Evolutionary conservation across 2,329 filamentous ascomycete genomes (phyloP).

Genomic region (Whalleya microplaca): DNA sequence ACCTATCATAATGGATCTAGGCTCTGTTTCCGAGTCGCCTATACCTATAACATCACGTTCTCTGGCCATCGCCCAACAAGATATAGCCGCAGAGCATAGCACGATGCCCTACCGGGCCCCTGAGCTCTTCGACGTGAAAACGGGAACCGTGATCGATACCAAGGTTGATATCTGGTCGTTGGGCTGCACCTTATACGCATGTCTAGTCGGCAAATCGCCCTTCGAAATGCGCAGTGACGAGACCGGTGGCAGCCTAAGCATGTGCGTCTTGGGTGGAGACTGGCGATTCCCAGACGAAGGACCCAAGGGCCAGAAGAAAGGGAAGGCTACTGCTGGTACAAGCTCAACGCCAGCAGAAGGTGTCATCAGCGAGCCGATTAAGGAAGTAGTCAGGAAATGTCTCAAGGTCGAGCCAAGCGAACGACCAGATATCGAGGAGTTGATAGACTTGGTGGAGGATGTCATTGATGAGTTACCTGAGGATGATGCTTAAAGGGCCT

Average conservation of each 20-base stretch:
- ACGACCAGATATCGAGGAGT: conserved; percentile 59
- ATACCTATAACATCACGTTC: conserved; percentile 89
- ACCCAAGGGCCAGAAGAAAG: conserved; percentile 54
- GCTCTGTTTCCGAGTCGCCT: conserved; percentile 85
- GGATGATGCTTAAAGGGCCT: conserved; percentile 29
- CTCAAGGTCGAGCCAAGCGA: conserved; percentile 85
- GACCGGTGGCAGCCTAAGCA: conserved; percentile 88
- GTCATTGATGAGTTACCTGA: conserved; percentile 39
- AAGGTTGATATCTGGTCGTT: conserved; percentile 98
- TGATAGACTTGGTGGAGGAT: conserved; percentile 39
- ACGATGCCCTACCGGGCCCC: conserved; percentile 99
- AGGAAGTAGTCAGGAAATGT: conserved; percentile 86
- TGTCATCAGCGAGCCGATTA: conserved; percentile 77
- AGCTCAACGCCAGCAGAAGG: conserved; percentile 46
- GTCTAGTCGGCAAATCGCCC: conserved; percentile 92
- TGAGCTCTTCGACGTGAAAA: conserved; percentile 97
- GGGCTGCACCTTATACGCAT: conserved; percentile 96
- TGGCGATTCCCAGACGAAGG: conserved; percentile 96
- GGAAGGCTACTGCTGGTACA: conserved; percentile 44
- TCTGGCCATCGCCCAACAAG: conserved; percentile 88
- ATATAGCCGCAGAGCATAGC: conserved; percentile 91
- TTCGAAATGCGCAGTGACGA: conserved; percentile 97
- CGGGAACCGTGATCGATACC: conserved; percentile 86
- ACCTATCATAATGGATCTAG: conserved; percentile 96
- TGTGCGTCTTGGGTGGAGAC: conserved; percentile 91